Evolutionary conservation across 1,284 basidiomycete genomes (phyloP), one percentile per base, ranked within the genome.

Genomic region (Heterobasidion parviporum): DNA sequence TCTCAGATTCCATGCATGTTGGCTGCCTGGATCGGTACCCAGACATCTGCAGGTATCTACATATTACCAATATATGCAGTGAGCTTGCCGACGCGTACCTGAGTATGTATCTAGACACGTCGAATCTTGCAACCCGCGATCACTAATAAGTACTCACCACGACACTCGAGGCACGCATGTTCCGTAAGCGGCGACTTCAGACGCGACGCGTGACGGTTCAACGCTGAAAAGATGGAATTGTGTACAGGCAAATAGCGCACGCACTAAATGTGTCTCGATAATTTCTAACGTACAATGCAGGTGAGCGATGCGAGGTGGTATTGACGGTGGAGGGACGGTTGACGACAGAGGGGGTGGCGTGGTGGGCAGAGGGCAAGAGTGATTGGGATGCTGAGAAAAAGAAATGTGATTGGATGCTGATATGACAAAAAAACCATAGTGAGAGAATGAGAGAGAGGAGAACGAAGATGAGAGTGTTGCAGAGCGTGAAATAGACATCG

Each of bases 331-430:
- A 26, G 26, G 26, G 26, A 26, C 26, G 26, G 5, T 26, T 26
- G 26, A 26, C 26, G 26, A 4, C 26, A 26, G 26, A 12, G 7
- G 10, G 38, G 38, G n/a, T 10, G 38, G 38, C n/a, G 38, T 41
- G 38, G n/a, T 41, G 38, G n/a, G 38, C n/a, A 10, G 38, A 12
- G n/a, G 38, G 38, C n/a, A n/a, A 41, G 38, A 6, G 38, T 3
- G 12, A 41, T 41, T 10, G 12, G 38, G 12, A 41, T 10, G n/a
- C 12, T 41, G 38, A 41, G 26, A 26, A 26, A 26, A 26, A 26
- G 26, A 41, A 12, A 41, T 41, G 38, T 60, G 68, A 67, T 68
- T 72, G 68, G 68, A 64, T 69, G 72, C 67, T 63, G 64, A 68
- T 65, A 63, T 61, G 62, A 12, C 26, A 26, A 41, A 69, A 62